These are phyloP conservation scores for Favolaschia claudopus DNA, from an alignment of 768 basidiomycete species.

Conservation along the genomic window DNA sequence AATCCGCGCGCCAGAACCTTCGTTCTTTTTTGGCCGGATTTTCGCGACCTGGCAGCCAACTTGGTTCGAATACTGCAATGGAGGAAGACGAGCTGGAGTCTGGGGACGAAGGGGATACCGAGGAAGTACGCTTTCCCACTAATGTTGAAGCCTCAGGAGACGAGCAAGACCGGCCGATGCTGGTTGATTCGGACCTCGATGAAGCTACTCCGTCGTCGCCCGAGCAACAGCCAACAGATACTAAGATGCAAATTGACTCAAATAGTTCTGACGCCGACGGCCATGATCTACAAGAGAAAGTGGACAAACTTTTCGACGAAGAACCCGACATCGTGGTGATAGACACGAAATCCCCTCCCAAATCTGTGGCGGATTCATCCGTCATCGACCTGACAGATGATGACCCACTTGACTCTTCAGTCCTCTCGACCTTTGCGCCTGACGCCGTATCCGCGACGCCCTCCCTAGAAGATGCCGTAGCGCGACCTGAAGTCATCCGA, in stretches of 20 bases:
- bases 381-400: slow-evolving; percentile 30
- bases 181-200: slow-evolving; percentile 31
- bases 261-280: slow-evolving; percentile 25
- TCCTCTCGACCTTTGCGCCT: slow-evolving; percentile 25
- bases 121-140: no score
- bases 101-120: slow-evolving; percentile 15
- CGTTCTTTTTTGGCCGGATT: slow-evolving; percentile 60
- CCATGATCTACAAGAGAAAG: slow-evolving; percentile 10
- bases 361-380: slow-evolving; percentile 28
- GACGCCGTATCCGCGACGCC: slow-evolving; percentile 19
- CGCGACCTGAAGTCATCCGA: slow-evolving; percentile 52
- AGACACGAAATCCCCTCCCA: slow-evolving; percentile 12
- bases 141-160: no score
- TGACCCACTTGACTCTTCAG: slow-evolving; percentile 32
- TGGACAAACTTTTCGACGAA: slow-evolving; percentile 25
- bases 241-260: slow-evolving; percentile 33
- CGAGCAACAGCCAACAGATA: slow-evolving; percentile 22
- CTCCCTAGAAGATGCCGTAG: slow-evolving; percentile 27
- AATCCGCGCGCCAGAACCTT: slow-evolving; percentile 40
- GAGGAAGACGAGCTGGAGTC: slow-evolving; percentile 31
- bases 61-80: slow-evolving; percentile 24
- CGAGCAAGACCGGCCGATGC: no score
- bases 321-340: slow-evolving; percentile 12
- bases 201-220: no score
- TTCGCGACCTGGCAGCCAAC: slow-evolving; percentile 56